Percentiles rank a stretch among this genome's conserved stretches.
Evolutionary conservation across 495 filamentous ascomycete species (phyloP).

Genomic region (Penicillium cinerascens): DNA sequence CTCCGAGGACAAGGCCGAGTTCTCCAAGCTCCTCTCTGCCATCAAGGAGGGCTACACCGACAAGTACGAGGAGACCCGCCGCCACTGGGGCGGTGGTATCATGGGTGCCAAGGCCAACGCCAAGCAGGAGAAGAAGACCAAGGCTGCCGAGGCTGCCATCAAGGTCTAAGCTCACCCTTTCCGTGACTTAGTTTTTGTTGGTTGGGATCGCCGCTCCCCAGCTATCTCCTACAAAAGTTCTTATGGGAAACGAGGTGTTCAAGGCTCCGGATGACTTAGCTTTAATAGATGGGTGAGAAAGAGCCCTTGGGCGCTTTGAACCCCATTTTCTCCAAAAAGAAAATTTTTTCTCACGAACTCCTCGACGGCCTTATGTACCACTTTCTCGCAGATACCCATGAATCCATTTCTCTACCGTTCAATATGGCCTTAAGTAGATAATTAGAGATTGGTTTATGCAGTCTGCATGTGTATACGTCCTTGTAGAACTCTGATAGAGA

Average conservation of each 20-base stretch:
- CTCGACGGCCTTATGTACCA: slow-evolving; percentile 35
- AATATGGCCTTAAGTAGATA: slow-evolving; percentile 19
- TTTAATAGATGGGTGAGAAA: slow-evolving; percentile 34
- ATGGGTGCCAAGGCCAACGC: slow-evolving; percentile 97
- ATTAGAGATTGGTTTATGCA: slow-evolving; percentile 28
- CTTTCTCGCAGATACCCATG: slow-evolving; percentile 47
- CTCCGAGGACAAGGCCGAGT: slow-evolving; percentile 94
- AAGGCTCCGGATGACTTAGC: slow-evolving; percentile 33
- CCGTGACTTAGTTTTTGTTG: slow-evolving; percentile 22
- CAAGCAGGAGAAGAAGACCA: slow-evolving; percentile 91
- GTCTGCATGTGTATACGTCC: slow-evolving; percentile 11
- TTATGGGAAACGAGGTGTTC: slow-evolving; percentile 27
- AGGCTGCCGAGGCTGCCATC: slow-evolving; percentile 87
- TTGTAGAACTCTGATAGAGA: too few relatives aligned
- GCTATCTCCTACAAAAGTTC: slow-evolving; percentile 24
- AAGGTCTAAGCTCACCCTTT: slow-evolving; percentile 70
- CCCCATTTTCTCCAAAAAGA: slow-evolving; percentile 28
- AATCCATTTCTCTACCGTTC: slow-evolving; percentile 45
- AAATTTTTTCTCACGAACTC: slow-evolving; percentile 29
- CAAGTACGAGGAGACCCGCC: slow-evolving; percentile 88
- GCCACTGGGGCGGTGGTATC: slow-evolving; percentile 99
- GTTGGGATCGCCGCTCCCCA: slow-evolving; percentile 24
- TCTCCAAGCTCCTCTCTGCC: slow-evolving; percentile 90
- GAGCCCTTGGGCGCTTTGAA: slow-evolving; percentile 22
- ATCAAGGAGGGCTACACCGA: slow-evolving; percentile 98